Base-by-base conservation (phyloP, 208 protist species). In the Leishmania major region DNA sequence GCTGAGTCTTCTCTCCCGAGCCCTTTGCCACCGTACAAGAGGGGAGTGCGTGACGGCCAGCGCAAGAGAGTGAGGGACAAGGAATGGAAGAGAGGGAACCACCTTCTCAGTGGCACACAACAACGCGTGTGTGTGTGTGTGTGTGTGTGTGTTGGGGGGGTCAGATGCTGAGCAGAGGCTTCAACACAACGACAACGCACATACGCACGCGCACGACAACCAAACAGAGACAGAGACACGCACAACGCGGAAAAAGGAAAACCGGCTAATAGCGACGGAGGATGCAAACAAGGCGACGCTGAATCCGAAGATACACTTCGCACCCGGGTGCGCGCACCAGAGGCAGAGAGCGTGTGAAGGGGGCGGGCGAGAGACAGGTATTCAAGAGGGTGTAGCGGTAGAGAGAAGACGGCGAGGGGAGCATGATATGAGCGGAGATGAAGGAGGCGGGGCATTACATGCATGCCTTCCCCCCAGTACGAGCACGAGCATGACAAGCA, bases 221-320 rank as follows among this genome's bases (percentile, higher is more conserved):
- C n/a, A 69, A 79, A 51, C 40, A 66, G 55, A 53, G 73, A 77
- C 19, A 53, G 66, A 81, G 11, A n/a, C 3, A 31, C 13, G 31
- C 37, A 43, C 35, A 69, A 43, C 57, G 55, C 55, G 37, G 19
- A 1, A 1, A 22, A 76, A 67, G 25, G 51, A 74, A 8, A 69
- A 11, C 8, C 40, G 17, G 0, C 66, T 7, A 71, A 19, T 5
- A 6, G 19, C 28, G 19, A 69, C 8, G 37, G 31, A 35, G 31
- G 28, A 17, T 40, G 15, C n/a, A 43, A 19, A 72, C 4, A 25
- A 72, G 40, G 40, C 4, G 40, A 47, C 2, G 66, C 5, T 43
- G 66, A 71, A 71, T 71, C 66, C 66, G 66, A 47, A 43, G 66
- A 71, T 43, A 71, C 2, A 55, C 66, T 71, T n/a, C 66, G 25